phyloP scores from a whole-genome alignment of 495 filamentous ascomycete genomes.

The Usnea hakonensis region DNA sequence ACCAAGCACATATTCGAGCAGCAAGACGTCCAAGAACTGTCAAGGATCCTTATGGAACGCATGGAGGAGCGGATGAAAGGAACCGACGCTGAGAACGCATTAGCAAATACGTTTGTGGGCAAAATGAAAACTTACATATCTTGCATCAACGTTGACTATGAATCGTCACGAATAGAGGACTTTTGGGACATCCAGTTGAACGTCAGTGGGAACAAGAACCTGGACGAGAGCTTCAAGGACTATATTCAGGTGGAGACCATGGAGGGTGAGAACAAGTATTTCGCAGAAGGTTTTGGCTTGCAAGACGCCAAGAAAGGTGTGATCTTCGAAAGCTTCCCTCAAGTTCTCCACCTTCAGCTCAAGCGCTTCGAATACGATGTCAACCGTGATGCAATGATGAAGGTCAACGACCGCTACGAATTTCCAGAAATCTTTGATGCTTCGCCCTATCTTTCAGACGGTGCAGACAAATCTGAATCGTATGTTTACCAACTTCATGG shows the following conservation, averaged over 20 bases:
- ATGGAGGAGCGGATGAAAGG: constrained; percentile 98
- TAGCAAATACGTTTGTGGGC: constrained; percentile 85
- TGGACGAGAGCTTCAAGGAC: constrained; percentile 91
- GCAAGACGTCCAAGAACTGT: constrained; percentile 97
- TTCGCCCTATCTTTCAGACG: constrained; percentile 73
- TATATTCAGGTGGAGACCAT: constrained; percentile 95
- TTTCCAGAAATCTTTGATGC: constrained; percentile 94
- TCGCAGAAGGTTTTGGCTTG: constrained; percentile 78
- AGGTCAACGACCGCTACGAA: constrained; percentile 96
- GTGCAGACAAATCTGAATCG: constrained; percentile 79
- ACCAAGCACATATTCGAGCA: constrained; percentile 97
- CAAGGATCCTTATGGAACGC: constrained; percentile 90
- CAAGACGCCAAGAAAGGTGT: constrained; percentile 97
- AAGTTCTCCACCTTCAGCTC: constrained; percentile 89
- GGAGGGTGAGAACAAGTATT: constrained; percentile 98
- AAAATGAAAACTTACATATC: constrained; percentile 98
- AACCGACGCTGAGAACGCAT: constrained; percentile 84
- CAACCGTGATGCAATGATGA: constrained; percentile 93
- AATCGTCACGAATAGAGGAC: constrained; percentile 88
- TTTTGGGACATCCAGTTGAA: constrained; percentile 99
- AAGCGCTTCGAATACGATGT: constrained; percentile 99
- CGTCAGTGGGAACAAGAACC: constrained; percentile 82
- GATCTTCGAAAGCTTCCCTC: constrained; percentile 92
- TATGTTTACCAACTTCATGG: constrained; percentile 91
- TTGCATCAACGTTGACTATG: constrained; percentile 96